A percentile compares a stretch with the other conserved stretches of the same genome.
phyloP scores from a whole-genome alignment of 2,329 filamentous ascomycete species.

The Calonectria multiphialidica region DNA sequence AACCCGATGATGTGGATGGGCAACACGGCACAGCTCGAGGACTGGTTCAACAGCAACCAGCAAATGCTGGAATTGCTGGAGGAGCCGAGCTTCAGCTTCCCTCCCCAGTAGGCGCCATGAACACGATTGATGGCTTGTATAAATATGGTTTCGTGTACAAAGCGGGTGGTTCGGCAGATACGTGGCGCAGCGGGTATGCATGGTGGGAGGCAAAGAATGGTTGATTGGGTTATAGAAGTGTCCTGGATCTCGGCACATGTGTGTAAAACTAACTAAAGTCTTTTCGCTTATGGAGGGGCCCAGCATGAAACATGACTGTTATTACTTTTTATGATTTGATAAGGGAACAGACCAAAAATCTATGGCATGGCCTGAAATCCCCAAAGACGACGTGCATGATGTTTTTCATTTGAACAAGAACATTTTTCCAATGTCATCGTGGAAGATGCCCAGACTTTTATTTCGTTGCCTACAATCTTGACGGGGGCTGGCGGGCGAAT shows the following conservation, averaged over 20 bases:
- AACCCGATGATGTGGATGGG: conserved; percentile 52
- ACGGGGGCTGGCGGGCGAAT: neutral
- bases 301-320: neutral
- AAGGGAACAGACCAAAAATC: neutral
- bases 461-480: neutral
- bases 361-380: neutral
- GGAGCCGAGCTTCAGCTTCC: conserved; percentile 44
- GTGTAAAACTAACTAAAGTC: neutral
- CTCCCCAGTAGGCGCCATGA: conserved; percentile 28
- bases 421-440: neutral
- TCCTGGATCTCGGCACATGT: neutral
- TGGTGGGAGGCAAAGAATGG: neutral
- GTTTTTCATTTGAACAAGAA: too few relatives aligned
- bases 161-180: neutral
- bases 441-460: neutral
- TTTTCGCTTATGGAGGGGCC: neutral
- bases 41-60: conserved; percentile 54
- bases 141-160: neutral
- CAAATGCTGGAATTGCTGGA: conserved; percentile 52
- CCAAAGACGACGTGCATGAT: neutral
- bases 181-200: neutral
- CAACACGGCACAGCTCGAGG: conserved; percentile 51
- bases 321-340: neutral
- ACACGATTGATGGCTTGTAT: neutral
- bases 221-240: conserved; percentile 1